Evolutionary conservation across 257 asterid genomes (phyloP), one percentile per base, ranked within the genome.

Genomic region (Buddleja alternifolia): DNA sequence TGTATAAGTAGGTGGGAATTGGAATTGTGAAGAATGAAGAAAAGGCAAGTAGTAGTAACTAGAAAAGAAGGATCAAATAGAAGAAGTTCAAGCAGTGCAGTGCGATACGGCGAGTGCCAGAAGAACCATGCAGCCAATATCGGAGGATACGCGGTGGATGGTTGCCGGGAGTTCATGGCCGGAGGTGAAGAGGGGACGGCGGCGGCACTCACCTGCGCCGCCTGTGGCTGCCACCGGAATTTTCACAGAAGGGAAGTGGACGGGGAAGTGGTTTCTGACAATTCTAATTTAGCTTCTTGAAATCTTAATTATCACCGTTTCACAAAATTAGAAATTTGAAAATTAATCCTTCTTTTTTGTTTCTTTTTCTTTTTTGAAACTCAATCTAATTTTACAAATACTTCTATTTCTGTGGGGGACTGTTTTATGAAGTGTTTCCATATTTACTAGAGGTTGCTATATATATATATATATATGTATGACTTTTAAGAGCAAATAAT

Each of bases 221-320:
- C 90, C 69, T 84, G 89, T 11, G 89, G 89, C 64, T 84, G 89
- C 72, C 84, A 78, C 77, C 73, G 84, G 81, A 81, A 73, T 60
- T 84, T 81, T 63, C 90, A 84, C 60, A 56, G 80, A 5, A 65
- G 73, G 76, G 83, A 56, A 47, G 70, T 60, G 10, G 71, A 54
- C 21, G 32, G 21, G 24, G 81, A 73, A 61, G 77, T 47, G 32
- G 80, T 80, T n/a, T 48, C 63, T 64, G 73, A 67, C 42, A 70
- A 56, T 25, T 65, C 59, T 16, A n/a, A n/a, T n/a, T 73, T 32
- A 29, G 8, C 19, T 67, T 69, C 50, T 46, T 29, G 60, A 64
- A 25, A 29, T 29, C 34, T 55, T 6, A 7, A 54, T 23, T n/a
- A n/a, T n/a, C n/a, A n/a, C n/a, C n/a, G n/a, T n/a, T n/a, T 24